These are phyloP conservation scores for Claviceps humidiphila DNA, from an alignment of 2,329 filamentous ascomycete species.

Conservation along the genomic window DNA sequence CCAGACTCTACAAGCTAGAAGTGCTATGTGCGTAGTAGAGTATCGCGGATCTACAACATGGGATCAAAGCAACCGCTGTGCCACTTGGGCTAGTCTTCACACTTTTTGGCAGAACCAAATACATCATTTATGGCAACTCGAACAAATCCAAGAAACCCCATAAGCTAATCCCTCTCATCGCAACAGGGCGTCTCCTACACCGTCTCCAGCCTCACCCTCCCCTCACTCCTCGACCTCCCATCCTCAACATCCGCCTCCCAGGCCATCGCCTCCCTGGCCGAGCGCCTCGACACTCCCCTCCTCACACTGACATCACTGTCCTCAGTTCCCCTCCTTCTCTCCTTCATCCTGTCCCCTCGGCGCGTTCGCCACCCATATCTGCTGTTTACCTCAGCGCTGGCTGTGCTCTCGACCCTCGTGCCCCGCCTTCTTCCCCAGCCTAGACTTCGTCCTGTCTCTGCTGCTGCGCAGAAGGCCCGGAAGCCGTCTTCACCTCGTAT, in stretches of 20 bases:
- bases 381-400: conserved; percentile 66
- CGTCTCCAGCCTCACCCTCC: conserved; percentile 63
- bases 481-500: conserved; percentile 20
- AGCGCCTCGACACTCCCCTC: conserved; percentile 50
- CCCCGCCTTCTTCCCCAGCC: conserved; percentile 32
- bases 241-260: conserved; percentile 58
- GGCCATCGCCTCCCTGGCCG: conserved; percentile 55
- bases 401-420: conserved; percentile 45
- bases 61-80: too few relatives aligned
- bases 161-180: conserved; percentile 1
- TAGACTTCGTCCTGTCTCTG: conserved; percentile 13
- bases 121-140: neutral
- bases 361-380: conserved; percentile 77
- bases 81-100: too few relatives aligned
- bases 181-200: conserved; percentile 77
- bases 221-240: conserved; percentile 67
- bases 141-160: conserved; percentile 1
- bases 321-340: conserved; percentile 58
- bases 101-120: too few relatives aligned
- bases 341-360: conserved; percentile 63
- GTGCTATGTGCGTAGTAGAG: too few relatives aligned
- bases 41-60: too few relatives aligned
- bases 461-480: conserved; percentile 14
- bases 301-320: conserved; percentile 56
- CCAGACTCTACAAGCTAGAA: too few relatives aligned